Base-by-base conservation (phyloP, 495 filamentous ascomycete species). In the Penicillium silybi region DNA sequence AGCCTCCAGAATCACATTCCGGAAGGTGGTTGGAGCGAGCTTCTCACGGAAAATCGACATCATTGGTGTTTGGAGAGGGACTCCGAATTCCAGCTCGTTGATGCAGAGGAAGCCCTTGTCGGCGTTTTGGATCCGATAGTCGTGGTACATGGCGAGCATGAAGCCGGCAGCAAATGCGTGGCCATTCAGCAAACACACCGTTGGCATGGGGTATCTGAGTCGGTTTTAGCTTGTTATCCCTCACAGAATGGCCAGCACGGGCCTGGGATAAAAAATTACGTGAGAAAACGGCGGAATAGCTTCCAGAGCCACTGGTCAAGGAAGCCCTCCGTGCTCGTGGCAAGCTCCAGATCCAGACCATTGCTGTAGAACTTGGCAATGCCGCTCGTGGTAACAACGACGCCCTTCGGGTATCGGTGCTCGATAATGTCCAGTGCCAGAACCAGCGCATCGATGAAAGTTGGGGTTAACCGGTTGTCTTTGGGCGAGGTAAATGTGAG, bases 321-420 rank as follows among this genome's bases (percentile, higher is more conserved):
- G 64, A 87, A 90, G 0, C 72, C 70, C 10, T 73, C 63, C 0
- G 71, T 76, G 17, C 66, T 62, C 1, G 70, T 46, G 2, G 80
- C 83, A 52, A 81, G 68, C 13, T 80, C 74, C 16, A 87, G 73
- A 64, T 92, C 87, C 8, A 92, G 74, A 0, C 88, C 88, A 68
- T 91, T 91, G 66, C 80, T 85, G 70, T 87, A 92, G 75, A 92
- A 92, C 62, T 92, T 92, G 43, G 73, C 59, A 40, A 91, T 86
- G 23, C 76, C 79, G 41, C 79, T 84, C 6, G 88, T 92, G 1
- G 88, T 91, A 23, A 92, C 67, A 3, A 89, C 70, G 0, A 91
- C 88, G 41, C 88, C 88, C 26, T 80, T 81, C 0, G 80, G 76
- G 53, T 83, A 80, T 9, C 77, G 69, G 44, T 84, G 79, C 56